Evolutionary conservation across 257 asterid genomes (phyloP), one percentile per base, ranked within the genome.

Genomic region (Lantana camara): DNA sequence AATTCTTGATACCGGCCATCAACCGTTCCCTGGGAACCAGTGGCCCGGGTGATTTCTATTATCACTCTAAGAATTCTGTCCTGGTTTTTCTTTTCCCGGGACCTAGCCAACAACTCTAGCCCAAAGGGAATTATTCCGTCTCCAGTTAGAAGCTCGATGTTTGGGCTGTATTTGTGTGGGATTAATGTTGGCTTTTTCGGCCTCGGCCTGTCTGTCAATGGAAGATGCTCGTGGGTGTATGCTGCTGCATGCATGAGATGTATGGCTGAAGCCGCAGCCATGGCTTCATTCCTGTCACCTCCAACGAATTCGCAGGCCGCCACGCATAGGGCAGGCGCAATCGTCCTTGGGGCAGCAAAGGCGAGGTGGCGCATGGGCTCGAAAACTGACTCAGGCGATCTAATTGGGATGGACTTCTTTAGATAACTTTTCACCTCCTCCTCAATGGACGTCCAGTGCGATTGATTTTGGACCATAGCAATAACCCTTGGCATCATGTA

Each of bases 251-350:
- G 90, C 73, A 83, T 61, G 63, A 90, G 89, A 17, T 85, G 97
- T 14, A 88, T 40, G 0, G 96, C 90, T 0, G 87, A n/a, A 0
- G 97, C 95, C 0, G 91, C 90, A 1, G 80, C 83, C 82, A 83
- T 51, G 47, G 95, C 92, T 21, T 38, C 82, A 57, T 10, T 60
- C 1, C 87, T 52, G 24, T 74, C 80, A 0, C 96, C 86, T 23
- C 96, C 87, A 1, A 85, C 69, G 19, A 88, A 74, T 69, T 90
- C 96, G 7, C 97, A 90, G 0, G 93, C 96, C 0, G 97, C 96
- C 38, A 85, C 73, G 69, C 96, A 87, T 0, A 90, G 77, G 0
- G 89, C 76, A 1, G 97, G 74, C 0, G 96, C 91, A 23, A 76
- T 70, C 64, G 89, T 78, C 51, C 66, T 57, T 0, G 96, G 91